These are phyloP conservation scores for Malassezia pachydermatis DNA, from an alignment of 1,284 basidiomycete genomes.

Conservation along the genomic window DNA sequence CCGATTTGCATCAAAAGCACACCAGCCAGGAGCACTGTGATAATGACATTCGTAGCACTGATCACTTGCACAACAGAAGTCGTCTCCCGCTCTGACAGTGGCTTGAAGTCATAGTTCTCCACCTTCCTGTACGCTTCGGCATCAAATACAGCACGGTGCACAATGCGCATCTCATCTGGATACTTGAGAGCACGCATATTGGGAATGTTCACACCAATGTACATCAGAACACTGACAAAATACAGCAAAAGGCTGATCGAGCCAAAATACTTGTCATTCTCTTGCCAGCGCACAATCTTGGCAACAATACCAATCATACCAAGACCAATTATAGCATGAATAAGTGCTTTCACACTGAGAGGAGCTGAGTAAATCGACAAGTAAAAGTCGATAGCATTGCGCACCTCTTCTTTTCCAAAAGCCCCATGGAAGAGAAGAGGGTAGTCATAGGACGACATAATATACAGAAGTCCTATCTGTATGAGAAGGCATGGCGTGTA, in stretches of 20 bases:
- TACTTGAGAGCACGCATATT: conserved; percentile 37
- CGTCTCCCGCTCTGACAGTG: conserved; percentile 28
- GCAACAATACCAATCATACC: conserved; percentile 39
- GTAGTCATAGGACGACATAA: conserved; percentile 40
- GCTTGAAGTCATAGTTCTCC: conserved; percentile 2
- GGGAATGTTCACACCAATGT: conserved; percentile 34
- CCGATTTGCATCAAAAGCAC: conserved; percentile 37
- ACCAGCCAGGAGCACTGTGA: conserved; percentile 29
- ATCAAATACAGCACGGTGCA: conserved; percentile 12
- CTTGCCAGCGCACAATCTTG: conserved; percentile 44
- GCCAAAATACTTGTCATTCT: conserved; percentile 46
- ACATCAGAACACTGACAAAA: conserved; percentile 42
- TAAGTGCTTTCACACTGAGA: conserved; percentile 30
- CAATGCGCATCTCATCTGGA: conserved; percentile 28
- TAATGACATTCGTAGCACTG: conserved; percentile 40
- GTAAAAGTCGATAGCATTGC: conserved; percentile 40
- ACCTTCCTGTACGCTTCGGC: background rate
- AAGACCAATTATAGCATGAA: conserved; percentile 42
- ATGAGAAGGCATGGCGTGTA: background rate
- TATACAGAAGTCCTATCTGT: conserved; percentile 34
- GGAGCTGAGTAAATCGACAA: conserved; percentile 36
- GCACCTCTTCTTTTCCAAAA: conserved; percentile 15
- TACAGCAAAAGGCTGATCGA: conserved; percentile 36
- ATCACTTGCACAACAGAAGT: conserved; percentile 32
- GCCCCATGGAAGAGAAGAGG: conserved; percentile 36